phyloP scores from a whole-genome alignment of 2,329 filamentous ascomycete genomes.

The Cadophora malorum region DNA sequence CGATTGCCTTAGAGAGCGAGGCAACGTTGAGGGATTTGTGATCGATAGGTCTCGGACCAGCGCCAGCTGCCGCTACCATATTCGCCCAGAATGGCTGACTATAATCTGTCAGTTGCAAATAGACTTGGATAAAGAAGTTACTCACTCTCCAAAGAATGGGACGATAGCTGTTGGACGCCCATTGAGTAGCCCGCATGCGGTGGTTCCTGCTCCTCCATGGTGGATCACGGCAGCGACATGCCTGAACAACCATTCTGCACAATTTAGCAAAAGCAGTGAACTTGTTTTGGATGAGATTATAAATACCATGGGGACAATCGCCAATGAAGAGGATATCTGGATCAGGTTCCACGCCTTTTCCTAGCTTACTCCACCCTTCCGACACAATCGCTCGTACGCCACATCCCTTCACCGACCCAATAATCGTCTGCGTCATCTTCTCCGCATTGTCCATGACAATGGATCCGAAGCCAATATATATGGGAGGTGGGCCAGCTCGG shows the following conservation, averaged over 20 bases:
- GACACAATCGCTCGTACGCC: background rate
- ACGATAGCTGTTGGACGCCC: slow-evolving; percentile 49
- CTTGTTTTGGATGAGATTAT: background rate
- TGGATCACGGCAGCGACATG: slow-evolving; percentile 35
- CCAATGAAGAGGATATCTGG: background rate
- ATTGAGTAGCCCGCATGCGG: slow-evolving; percentile 46
- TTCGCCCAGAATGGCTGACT: background rate
- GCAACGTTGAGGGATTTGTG: background rate
- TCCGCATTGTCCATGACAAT: background rate
- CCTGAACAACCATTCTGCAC: slow-evolving; percentile 47
- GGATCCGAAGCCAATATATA: background rate
- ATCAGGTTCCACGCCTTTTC: background rate
- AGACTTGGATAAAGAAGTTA: background rate
- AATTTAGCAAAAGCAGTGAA: slow-evolving; percentile 1
- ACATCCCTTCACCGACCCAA: background rate
- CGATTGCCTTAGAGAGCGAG: background rate
- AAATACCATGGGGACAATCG: background rate
- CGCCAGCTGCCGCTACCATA: background rate
- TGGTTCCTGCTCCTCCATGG: slow-evolving; percentile 33
- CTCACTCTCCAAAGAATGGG: slow-evolving; percentile 50
- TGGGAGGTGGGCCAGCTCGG: background rate
- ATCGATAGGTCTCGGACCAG: background rate
- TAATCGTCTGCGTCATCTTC: background rate
- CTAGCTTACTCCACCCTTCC: background rate
- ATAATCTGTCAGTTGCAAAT: background rate